Conservation (phyloP, 495 filamentous ascomycete species). For the Penicillium alfredii region DNA sequence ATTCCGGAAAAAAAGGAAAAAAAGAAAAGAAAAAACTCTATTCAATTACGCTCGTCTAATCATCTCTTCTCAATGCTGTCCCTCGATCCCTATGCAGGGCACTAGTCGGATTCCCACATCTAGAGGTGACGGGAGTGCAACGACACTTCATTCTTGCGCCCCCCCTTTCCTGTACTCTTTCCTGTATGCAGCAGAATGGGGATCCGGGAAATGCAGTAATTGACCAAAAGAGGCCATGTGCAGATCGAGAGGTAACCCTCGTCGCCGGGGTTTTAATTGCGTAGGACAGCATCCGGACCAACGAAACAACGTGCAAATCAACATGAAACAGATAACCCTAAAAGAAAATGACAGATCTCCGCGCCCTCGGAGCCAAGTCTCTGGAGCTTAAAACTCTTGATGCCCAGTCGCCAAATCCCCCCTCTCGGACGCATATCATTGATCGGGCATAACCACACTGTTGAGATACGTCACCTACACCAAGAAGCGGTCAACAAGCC, state of each 20-base stretch:
- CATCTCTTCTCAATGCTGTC: too few relatives aligned
- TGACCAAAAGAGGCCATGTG: constrained; percentile 1
- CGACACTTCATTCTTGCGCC: constrained; percentile 3
- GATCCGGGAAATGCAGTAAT: background rate
- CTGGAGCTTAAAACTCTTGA: too few relatives aligned
- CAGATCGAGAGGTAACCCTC: constrained; percentile 1
- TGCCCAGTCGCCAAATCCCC: constrained; percentile 1
- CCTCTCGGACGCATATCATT: too few relatives aligned
- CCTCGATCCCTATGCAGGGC: too few relatives aligned
- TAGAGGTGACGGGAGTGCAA: constrained; percentile 7
- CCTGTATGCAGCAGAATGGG: background rate
- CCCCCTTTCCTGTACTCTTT: too few relatives aligned
- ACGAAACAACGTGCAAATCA: constrained; percentile 1
- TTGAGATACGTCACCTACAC: constrained; percentile 59
- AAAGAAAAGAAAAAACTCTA: too few relatives aligned
- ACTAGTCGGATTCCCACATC: too few relatives aligned
- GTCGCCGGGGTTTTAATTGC: constrained; percentile 3
- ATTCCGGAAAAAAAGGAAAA: too few relatives aligned
- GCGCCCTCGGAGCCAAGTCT: too few relatives aligned
- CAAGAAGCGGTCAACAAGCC: constrained; percentile 25
- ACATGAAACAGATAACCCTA: background rate
- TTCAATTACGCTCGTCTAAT: too few relatives aligned
- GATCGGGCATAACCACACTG: constrained; percentile 60
- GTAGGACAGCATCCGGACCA: too few relatives aligned
- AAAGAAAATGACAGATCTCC: too few relatives aligned